Evolutionary conservation across 805 yeast genomes (phyloP).

Genomic region (Wickerhamomyces tratensis): DNA sequence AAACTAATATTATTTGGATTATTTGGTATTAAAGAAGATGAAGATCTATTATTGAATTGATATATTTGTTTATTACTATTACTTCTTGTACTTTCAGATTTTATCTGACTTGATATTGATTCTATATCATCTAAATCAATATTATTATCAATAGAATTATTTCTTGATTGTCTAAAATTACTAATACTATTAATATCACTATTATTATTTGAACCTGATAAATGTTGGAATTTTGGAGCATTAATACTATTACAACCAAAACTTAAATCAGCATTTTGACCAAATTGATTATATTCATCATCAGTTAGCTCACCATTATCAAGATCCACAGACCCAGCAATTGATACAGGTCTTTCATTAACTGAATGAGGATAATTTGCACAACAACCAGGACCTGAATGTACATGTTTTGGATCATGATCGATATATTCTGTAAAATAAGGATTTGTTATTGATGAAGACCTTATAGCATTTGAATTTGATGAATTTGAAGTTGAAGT

Average conservation of each 20-base stretch:
- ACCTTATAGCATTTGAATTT: background rate
- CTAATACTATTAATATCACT: no score
- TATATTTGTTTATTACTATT: no score
- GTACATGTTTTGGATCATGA: constrained; percentile 24
- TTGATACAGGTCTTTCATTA: constrained; percentile 55
- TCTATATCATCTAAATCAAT: no score
- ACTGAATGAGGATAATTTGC: constrained; percentile 42
- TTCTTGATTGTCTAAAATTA: no score
- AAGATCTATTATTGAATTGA: no score
- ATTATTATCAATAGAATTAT: no score
- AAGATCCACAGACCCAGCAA: constrained; percentile 49
- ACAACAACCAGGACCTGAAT: constrained; percentile 50
- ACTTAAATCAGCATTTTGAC: no score
- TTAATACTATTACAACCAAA: background rate
- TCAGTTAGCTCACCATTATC: constrained; percentile 39
- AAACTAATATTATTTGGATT: constrained; percentile 32
- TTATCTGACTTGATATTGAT: no score
- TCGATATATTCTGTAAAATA: constrained; percentile 9
- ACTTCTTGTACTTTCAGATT: no score
- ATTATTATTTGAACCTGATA: background rate
- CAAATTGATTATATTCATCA: constrained; percentile 22
- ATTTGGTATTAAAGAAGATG: no score
- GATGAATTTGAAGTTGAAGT: no score
- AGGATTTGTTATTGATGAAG: background rate
- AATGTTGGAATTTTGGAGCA: background rate